Percentiles rank a stretch among this genome's conserved stretches.
These are phyloP conservation scores for Botrytis elliptica DNA, from an alignment of 2,329 filamentous ascomycete species.

Conservation along the genomic window DNA sequence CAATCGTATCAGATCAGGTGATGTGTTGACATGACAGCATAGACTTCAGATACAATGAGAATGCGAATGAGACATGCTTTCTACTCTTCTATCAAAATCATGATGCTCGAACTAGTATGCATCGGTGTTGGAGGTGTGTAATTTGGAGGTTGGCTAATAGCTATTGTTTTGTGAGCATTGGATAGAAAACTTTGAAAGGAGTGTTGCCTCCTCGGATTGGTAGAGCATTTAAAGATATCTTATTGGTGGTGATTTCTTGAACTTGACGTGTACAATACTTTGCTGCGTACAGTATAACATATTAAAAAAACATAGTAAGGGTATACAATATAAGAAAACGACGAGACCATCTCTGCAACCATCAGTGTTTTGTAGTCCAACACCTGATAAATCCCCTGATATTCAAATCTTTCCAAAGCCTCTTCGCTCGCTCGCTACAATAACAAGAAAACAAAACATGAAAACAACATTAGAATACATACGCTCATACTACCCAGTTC, in stretches of 20 bases:
- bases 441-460: background rate
- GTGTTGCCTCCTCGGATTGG: background rate
- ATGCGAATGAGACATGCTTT: background rate
- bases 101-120: background rate
- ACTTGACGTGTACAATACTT: background rate
- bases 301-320: conserved; percentile 19
- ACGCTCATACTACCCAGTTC: background rate
- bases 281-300: background rate
- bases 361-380: background rate
- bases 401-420: conserved; percentile 1
- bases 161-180: background rate
- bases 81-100: background rate
- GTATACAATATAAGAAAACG: conserved; percentile 20
- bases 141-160: background rate
- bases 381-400: background rate
- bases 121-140: no score
- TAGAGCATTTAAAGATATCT: conserved; percentile 8
- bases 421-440: conserved; percentile 12
- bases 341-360: background rate
- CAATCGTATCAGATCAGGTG: background rate
- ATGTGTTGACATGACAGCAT: background rate
- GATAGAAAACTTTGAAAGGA: background rate
- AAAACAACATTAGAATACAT: conserved; percentile 11
- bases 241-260: conserved; percentile 7
- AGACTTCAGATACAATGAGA: background rate